These are phyloP conservation scores for Fragilaria crotonensis DNA, from an alignment of 108 stramenopile species.

Conservation along the genomic window DNA sequence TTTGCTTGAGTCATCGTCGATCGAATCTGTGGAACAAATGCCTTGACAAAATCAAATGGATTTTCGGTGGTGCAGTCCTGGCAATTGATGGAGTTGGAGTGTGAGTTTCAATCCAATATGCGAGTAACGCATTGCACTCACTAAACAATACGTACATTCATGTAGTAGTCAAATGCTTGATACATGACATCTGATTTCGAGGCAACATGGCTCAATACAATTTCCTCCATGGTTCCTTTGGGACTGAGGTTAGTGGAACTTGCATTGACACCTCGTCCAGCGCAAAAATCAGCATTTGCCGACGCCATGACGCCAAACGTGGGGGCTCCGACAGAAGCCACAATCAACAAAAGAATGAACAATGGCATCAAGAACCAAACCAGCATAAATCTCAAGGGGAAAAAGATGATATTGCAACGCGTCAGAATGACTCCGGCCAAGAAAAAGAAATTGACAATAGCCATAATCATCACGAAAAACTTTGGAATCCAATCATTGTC, in stretches of 20 bases:
- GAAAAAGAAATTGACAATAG: slow-evolving; percentile 31
- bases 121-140: no score
- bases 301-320: slow-evolving; percentile 16
- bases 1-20: no score
- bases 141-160: slow-evolving; percentile 31
- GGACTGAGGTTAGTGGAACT: no score
- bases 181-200: not conserved
- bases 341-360: slow-evolving; percentile 16
- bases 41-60: slow-evolving; percentile 20
- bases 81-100: no score
- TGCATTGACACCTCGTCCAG: slow-evolving; percentile 19
- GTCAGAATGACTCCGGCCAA: slow-evolving; percentile 16
- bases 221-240: slow-evolving; percentile 27
- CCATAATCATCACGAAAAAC: slow-evolving; percentile 24
- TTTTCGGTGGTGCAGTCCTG: slow-evolving; percentile 29
- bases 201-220: not conserved
- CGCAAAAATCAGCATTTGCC: slow-evolving; percentile 46
- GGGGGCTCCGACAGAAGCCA: slow-evolving; percentile 7
- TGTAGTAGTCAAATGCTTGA: slow-evolving; percentile 23
- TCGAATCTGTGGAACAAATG: not conserved
- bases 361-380: slow-evolving; percentile 25
- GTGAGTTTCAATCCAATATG: no score
- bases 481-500: slow-evolving; percentile 32
- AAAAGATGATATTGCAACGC: slow-evolving; percentile 29
- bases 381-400: slow-evolving; percentile 10